Evolutionary conservation across 192 early-diverging fungal genomes (phyloP), one percentile per base, ranked within the genome.

Genomic region (Podila epicladia): DNA sequence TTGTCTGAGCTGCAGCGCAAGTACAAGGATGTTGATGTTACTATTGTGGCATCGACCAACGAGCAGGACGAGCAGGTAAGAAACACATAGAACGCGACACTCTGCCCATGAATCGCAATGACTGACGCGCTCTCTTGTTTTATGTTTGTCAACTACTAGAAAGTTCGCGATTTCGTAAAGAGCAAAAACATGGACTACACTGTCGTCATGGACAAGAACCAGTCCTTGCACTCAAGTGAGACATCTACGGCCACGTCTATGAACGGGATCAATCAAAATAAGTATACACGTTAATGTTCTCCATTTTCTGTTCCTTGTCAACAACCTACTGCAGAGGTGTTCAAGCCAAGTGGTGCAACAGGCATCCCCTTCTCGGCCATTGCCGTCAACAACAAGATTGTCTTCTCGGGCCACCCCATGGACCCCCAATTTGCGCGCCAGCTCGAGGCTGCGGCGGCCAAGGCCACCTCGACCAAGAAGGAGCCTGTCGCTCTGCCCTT

Each of bases 281-380:
- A 61, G 65, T 8, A 37, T 20, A 20, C 41, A 13, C 35, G 6
- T 24, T 55, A 59, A 35, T 69, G 61, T 4, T 73, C 48, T 41
- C 28, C 15, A 41, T 67, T 65, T 22, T 51, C 62, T 6, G 48
- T 33, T 3, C 5, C 45, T 41, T 37, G 2, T 38, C 19, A 38
- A 22, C 19, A 33, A 55, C 2, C 26, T n/a, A 24, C 35, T 0
- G 9, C 64, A 85, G 80, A 75, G 67, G 71, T 90, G 33, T 83
- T 87, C 60, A 72, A 55, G 32, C 68, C 87, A 12, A 82, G 74
- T 32, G 84, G 80, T 5, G 85, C 87, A 12, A 79, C 75, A 67
- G 87, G 89, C 38, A 90, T 90, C 38, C 89, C 89, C 4, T 82
- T 83, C 58, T 85, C 85, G 12, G 83, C 88, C 33, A 64, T 88